phyloP scores from a whole-genome alignment of 768 basidiomycete species.

The Mycena latifolia region DNA sequence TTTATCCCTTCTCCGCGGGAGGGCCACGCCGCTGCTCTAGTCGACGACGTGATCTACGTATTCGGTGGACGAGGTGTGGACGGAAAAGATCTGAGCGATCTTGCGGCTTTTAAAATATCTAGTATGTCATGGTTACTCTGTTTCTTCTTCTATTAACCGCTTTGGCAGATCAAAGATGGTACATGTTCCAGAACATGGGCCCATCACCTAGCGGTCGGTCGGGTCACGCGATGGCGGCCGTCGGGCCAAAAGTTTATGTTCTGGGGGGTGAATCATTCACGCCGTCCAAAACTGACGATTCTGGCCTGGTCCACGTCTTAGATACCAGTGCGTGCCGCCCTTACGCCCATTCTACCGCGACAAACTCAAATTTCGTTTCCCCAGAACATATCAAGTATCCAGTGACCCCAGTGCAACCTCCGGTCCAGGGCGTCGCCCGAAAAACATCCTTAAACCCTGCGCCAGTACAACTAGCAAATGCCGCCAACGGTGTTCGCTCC shows the following conservation, averaged over 20 bases:
- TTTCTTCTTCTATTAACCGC: conserved; percentile 22
- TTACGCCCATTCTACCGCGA: conserved; percentile 17
- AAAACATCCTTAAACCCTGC: conserved; percentile 63
- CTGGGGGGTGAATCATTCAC: conserved; percentile 94
- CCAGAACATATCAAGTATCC: conserved; percentile 96
- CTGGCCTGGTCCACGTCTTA: conserved; percentile 86
- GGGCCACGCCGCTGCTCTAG: conserved; percentile 95
- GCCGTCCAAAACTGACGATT: conserved; percentile 81
- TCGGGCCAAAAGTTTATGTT: conserved; percentile 90
- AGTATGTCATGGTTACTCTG: conserved; percentile 68
- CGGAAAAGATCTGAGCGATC: conserved; percentile 93
- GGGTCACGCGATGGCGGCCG: conserved; percentile 98
- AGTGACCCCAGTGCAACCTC: conserved; percentile 41
- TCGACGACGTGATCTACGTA: conserved; percentile 97
- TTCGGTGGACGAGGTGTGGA: conserved; percentile 98
- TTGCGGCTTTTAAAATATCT: conserved; percentile 97
- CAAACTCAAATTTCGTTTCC: conserved; percentile 37
- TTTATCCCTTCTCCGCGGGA: conserved; percentile 96
- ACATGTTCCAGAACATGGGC: conserved; percentile 99
- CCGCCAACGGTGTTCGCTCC: conserved; percentile 62
- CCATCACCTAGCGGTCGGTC: conserved; percentile 93
- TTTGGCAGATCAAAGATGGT: conserved; percentile 92
- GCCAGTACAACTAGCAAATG: conserved; percentile 41
- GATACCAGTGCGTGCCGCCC: conserved; percentile 84
- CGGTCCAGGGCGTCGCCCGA: conserved; percentile 53